Evolutionary conservation across 805 yeast genomes (phyloP).

Genomic region (Wickerhamiella lipophila): DNA sequence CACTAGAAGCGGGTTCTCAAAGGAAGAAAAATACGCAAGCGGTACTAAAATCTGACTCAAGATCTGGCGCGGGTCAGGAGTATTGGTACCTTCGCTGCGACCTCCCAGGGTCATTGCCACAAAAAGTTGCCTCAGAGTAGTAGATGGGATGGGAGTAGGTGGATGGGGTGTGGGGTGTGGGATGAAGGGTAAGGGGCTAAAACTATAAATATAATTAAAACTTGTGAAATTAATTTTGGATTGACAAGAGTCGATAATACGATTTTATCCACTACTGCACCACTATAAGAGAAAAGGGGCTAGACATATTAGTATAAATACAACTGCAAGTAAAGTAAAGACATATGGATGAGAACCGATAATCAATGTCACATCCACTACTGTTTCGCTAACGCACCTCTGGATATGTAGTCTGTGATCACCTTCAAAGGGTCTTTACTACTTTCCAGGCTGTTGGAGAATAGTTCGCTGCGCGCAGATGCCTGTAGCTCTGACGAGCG

Average conservation of each 20-base stretch:
- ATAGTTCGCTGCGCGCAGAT: slow-evolving; percentile 49
- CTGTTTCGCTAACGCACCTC: slow-evolving; percentile 52
- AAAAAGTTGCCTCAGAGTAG: neutral
- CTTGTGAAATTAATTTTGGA: no score
- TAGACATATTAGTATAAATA: no score
- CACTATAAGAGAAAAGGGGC: no score
- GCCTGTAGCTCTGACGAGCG: slow-evolving; percentile 45
- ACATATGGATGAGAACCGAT: no score
- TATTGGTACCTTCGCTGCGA: neutral
- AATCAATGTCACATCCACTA: neutral
- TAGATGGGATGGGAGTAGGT: no score
- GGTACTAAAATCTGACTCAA: neutral
- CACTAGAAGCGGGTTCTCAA: neutral
- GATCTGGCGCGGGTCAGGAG: slow-evolving; percentile 2
- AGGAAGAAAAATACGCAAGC: neutral
- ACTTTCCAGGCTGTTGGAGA: slow-evolving; percentile 41
- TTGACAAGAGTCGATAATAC: no score
- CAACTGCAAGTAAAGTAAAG: no score
- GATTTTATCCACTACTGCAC: no score
- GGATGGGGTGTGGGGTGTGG: no score
- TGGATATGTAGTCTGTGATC: slow-evolving; percentile 69
- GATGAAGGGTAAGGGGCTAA: no score
- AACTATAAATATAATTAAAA: no score
- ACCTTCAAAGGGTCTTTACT: slow-evolving; percentile 56
- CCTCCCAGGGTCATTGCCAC: slow-evolving; percentile 5